Percentiles rank a stretch among this genome's conserved stretches.
These are phyloP conservation scores for Myochromella boudieri DNA, from an alignment of 768 basidiomycete genomes.

Conservation along the genomic window DNA sequence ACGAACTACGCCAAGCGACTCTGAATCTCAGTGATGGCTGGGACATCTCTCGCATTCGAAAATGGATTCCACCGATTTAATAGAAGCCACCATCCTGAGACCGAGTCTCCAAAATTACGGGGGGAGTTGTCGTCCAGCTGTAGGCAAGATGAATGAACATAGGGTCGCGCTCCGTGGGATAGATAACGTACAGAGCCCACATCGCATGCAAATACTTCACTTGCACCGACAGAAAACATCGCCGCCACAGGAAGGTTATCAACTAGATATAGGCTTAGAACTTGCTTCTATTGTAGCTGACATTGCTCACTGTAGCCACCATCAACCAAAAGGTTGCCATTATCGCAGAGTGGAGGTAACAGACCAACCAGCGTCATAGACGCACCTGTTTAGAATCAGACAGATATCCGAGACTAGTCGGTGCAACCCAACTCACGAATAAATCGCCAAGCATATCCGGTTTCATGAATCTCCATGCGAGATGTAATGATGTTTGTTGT, in stretches of 20 bases:
- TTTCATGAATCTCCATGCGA: constrained; percentile 95
- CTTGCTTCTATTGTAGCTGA: neutral
- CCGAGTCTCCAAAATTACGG: constrained; percentile 89
- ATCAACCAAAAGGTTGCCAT: constrained; percentile 90
- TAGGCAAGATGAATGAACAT: neutral
- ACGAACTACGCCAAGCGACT: constrained; percentile 92
- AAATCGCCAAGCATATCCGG: constrained; percentile 98
- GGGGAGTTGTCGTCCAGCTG: constrained; percentile 95
- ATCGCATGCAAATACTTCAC: constrained; percentile 88
- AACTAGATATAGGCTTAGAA: constrained; percentile 42
- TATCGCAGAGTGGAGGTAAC: constrained; percentile 91
- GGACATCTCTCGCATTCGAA: constrained; percentile 71
- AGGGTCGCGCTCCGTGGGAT: neutral
- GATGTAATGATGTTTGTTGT: constrained; percentile 97
- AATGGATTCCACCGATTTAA: constrained; percentile 94
- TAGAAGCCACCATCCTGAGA: constrained; percentile 96
- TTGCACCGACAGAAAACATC: constrained; percentile 91
- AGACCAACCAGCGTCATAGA: constrained; percentile 98
- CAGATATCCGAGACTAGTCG: too few relatives aligned
- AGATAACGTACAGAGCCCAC: constrained; percentile 75
- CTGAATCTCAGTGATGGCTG: constrained; percentile 92
- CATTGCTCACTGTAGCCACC: constrained; percentile 75
- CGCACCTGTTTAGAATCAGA: constrained; percentile 55
- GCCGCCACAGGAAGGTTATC: constrained; percentile 90
- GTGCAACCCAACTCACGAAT: constrained; percentile 60